These are phyloP conservation scores for Aaosphaeria pasadenensis DNA, from an alignment of 2,329 filamentous ascomycete genomes.

Conservation along the genomic window DNA sequence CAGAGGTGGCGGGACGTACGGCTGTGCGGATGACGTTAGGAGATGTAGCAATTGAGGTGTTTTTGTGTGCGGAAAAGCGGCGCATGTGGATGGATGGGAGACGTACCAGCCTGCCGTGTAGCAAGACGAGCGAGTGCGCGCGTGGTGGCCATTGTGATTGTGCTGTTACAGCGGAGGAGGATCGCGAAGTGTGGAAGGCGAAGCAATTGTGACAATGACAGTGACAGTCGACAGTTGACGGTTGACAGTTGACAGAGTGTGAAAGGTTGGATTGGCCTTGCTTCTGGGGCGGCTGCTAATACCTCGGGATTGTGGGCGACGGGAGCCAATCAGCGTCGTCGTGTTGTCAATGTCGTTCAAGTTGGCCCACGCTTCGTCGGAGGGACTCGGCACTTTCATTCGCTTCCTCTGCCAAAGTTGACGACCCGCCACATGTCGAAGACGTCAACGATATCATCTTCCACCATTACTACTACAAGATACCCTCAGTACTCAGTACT, in stretches of 20 bases:
- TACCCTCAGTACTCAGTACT: too few species aligned
- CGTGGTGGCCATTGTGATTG: slow-evolving; percentile 35
- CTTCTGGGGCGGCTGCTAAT: neutral
- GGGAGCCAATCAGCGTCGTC: neutral
- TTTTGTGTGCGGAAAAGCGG: slow-evolving; percentile 1
- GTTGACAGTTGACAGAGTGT: too few species aligned
- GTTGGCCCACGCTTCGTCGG: neutral
- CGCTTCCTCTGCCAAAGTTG: too few species aligned
- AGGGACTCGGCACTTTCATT: neutral
- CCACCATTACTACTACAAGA: too few species aligned
- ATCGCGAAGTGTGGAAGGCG: slow-evolving; percentile 8
- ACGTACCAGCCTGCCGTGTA: slow-evolving; percentile 35
- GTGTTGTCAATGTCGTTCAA: neutral
- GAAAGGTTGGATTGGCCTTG: too few species aligned
- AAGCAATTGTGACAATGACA: neutral
- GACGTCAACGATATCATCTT: too few species aligned
- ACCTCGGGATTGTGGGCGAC: neutral
- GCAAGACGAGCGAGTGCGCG: slow-evolving; percentile 38
- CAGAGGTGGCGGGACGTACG: slow-evolving; percentile 25
- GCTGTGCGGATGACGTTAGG: slow-evolving; percentile 20
- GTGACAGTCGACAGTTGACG: neutral
- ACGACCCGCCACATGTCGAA: too few species aligned
- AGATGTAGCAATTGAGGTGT: slow-evolving; percentile 14
- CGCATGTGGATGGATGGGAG: neutral
- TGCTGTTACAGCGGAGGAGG: slow-evolving; percentile 21